These are phyloP conservation scores for Croton setiger DNA, from an alignment of 441 rosid genomes.

Conservation along the genomic window DNA sequence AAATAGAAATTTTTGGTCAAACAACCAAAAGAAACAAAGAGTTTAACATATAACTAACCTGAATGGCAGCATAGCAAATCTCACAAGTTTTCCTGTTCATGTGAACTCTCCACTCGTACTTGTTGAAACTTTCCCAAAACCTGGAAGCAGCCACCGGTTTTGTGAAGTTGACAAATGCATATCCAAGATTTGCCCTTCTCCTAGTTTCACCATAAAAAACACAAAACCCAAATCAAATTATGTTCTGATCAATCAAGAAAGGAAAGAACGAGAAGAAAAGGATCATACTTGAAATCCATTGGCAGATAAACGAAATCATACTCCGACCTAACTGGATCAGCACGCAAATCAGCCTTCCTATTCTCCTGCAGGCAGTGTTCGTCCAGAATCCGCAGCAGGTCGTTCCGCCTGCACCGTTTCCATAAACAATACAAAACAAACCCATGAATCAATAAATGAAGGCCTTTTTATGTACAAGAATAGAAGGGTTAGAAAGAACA, in stretches of 20 bases:
- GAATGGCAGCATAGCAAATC: slow-evolving; percentile 28
- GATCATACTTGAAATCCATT: slow-evolving; percentile 44
- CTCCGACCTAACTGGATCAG: slow-evolving; percentile 25
- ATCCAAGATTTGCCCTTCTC: slow-evolving; percentile 41
- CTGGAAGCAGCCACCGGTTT: slow-evolving; percentile 32
- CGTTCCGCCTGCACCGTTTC: slow-evolving; percentile 30
- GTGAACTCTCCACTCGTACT: slow-evolving; percentile 26
- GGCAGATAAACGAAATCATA: slow-evolving; percentile 61
- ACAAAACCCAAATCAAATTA: not conserved
- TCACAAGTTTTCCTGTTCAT: slow-evolving; percentile 35
- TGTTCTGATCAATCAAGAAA: not conserved
- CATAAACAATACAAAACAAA: not conserved
- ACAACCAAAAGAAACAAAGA: not conserved
- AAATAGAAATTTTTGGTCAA: not conserved
- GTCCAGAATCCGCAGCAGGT: slow-evolving; percentile 40
- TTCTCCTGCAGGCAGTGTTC: slow-evolving; percentile 36
- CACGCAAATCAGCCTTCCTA: not conserved
- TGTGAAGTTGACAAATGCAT: slow-evolving; percentile 62
- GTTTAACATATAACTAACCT: not conserved
- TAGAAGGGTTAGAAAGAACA: not conserved
- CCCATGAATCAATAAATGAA: not conserved
- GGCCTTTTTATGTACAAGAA: not conserved
- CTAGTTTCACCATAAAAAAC: slow-evolving; percentile 10
- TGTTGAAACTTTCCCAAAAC: slow-evolving; percentile 26
- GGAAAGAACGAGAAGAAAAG: too few relatives aligned